Evolutionary conservation across 306 rosid species (phyloP).

Genomic region (Senna tora): DNA sequence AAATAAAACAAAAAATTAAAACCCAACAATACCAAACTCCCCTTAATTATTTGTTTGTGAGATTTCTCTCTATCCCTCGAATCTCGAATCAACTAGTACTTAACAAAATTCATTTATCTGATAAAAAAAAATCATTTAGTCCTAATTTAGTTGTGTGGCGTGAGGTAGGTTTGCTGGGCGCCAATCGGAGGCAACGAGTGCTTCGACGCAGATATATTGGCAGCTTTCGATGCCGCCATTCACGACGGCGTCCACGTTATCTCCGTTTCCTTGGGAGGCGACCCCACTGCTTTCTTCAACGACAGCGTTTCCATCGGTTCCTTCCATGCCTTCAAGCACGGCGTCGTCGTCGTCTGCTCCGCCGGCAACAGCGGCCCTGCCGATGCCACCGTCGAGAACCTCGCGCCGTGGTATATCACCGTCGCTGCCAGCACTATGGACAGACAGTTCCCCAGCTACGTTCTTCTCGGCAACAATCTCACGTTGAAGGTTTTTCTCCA

Average conservation of each 20-base stretch:
- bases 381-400: slow-evolving; percentile 55
- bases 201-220: slow-evolving; percentile 82
- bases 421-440: slow-evolving; percentile 95
- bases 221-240: slow-evolving; percentile 80
- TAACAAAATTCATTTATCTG: too few species aligned
- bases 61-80: too few species aligned
- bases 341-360: slow-evolving; percentile 85
- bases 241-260: slow-evolving; percentile 80
- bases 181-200: slow-evolving; percentile 60
- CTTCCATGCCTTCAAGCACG: slow-evolving; percentile 73
- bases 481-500: slow-evolving; percentile 56
- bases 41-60: too few species aligned
- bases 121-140: too few species aligned
- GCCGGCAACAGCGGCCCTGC: slow-evolving; percentile 85
- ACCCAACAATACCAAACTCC: too few species aligned
- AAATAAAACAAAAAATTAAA: too few species aligned
- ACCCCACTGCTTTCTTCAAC: slow-evolving; percentile 46
- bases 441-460: slow-evolving; percentile 67
- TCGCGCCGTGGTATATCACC: slow-evolving; percentile 80
- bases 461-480: slow-evolving; percentile 57
- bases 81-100: too few species aligned
- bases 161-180: slow-evolving; percentile 84
- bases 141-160: too few species aligned
- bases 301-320: slow-evolving; percentile 85
- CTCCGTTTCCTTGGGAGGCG: slow-evolving; percentile 79